Evolutionary conservation across 192 early-diverging fungal species (phyloP).

Genomic region (Gryganskiella cystojenkinii): DNA sequence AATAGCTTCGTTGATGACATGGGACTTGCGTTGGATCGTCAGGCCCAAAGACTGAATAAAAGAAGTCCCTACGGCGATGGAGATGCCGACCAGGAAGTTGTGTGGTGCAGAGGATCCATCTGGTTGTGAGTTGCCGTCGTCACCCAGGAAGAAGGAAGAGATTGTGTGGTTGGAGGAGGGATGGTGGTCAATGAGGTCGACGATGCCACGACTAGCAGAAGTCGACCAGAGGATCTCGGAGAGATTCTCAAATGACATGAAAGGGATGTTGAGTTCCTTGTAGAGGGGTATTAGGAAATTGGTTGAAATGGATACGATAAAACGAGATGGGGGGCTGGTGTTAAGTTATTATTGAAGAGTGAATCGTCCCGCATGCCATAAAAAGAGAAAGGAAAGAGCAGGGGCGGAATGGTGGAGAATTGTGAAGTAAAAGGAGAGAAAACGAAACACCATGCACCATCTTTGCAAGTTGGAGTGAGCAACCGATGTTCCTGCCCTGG

Average conservation of each 20-base stretch:
- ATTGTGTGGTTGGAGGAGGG: not conserved
- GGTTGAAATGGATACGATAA: no score
- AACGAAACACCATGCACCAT: no score
- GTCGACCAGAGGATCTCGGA: constrained; percentile 52
- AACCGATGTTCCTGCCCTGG: no score
- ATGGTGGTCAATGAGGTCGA: constrained; percentile 30
- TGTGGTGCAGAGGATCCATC: constrained; percentile 11
- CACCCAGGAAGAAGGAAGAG: not conserved
- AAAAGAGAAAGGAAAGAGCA: not conserved
- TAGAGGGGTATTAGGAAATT: no score
- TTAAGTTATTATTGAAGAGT: not conserved
- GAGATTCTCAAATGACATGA: constrained; percentile 47
- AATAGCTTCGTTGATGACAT: constrained; percentile 67
- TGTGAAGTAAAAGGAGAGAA: not conserved
- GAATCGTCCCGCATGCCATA: not conserved
- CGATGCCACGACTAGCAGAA: constrained; percentile 32
- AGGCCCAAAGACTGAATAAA: constrained; percentile 79
- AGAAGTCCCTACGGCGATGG: constrained; percentile 71
- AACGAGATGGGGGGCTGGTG: not conserved
- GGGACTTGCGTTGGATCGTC: constrained; percentile 80
- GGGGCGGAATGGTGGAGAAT: not conserved
- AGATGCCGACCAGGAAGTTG: constrained; percentile 60
- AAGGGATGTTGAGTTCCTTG: no score
- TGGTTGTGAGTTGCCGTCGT: not conserved
- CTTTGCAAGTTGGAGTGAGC: no score